phyloP scores from a whole-genome alignment of 768 basidiomycete genomes.

The Ramaria sp. region DNA sequence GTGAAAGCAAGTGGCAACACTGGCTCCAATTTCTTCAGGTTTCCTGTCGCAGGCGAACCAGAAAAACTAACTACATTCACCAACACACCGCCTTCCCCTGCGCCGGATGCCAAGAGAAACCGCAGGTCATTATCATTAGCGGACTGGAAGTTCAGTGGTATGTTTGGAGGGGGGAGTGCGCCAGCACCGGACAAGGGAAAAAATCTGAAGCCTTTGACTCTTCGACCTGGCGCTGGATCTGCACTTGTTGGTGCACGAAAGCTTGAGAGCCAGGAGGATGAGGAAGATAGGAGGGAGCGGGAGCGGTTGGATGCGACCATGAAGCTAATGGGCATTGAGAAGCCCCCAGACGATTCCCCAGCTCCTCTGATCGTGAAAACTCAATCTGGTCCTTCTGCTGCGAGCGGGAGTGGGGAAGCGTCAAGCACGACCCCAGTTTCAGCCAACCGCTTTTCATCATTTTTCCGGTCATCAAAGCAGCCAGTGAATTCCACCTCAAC shows the following conservation, averaged over 20 bases:
- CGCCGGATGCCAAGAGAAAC: slow-evolving; percentile 31
- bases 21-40: neutral
- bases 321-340: slow-evolving; percentile 86
- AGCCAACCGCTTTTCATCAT: slow-evolving; percentile 42
- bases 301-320: slow-evolving; percentile 84
- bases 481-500: slow-evolving; percentile 34
- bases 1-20: neutral
- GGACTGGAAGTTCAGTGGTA: slow-evolving; percentile 72
- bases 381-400: slow-evolving; percentile 24
- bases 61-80: slow-evolving; percentile 7
- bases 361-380: slow-evolving; percentile 30
- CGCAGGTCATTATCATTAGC: slow-evolving; percentile 68
- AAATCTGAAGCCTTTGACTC: slow-evolving; percentile 60
- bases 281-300: slow-evolving; percentile 80
- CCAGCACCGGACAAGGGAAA: slow-evolving; percentile 32
- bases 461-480: slow-evolving; percentile 57
- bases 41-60: slow-evolving; percentile 2
- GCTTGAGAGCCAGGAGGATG: slow-evolving; percentile 82
- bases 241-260: slow-evolving; percentile 55
- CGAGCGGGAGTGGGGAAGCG: slow-evolving; percentile 14
- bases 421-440: slow-evolving; percentile 19
- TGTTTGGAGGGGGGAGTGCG: slow-evolving; percentile 39
- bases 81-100: slow-evolving; percentile 13
- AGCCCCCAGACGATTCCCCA: slow-evolving; percentile 42
- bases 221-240: slow-evolving; percentile 50